phyloP scores from a whole-genome alignment of 1,284 basidiomycete genomes.

The Microbotryomycetes sp. region DNA sequence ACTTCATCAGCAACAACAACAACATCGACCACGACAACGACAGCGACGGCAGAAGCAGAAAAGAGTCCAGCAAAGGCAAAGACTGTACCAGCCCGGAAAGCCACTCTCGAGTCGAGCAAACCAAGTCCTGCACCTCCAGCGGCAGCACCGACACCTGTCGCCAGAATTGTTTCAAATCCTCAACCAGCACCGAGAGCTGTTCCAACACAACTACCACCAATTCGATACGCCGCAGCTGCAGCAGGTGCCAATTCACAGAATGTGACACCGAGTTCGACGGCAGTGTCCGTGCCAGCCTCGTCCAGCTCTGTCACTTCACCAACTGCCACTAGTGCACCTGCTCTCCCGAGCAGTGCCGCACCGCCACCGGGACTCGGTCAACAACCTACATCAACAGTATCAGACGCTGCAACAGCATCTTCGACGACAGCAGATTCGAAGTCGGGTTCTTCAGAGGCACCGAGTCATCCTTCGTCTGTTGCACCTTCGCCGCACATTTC shows the following conservation, averaged over 20 bases:
- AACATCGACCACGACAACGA: constrained; percentile 25
- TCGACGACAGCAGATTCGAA: constrained; percentile 13
- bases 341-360: background rate
- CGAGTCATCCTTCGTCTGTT: constrained; percentile 10
- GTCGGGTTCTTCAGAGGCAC: constrained; percentile 8
- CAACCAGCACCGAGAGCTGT: constrained; percentile 46
- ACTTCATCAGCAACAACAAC: constrained; percentile 35
- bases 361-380: constrained; percentile 4
- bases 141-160: constrained; percentile 24
- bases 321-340: background rate
- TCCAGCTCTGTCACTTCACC: constrained; percentile 3
- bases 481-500: constrained; percentile 2
- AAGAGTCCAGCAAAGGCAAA: constrained; percentile 30
- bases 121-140: constrained; percentile 33
- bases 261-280: background rate
- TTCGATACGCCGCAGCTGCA: constrained; percentile 84
- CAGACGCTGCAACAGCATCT: constrained; percentile 1
- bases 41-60: constrained; percentile 22
- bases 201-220: constrained; percentile 57
- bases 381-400: background rate
- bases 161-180: constrained; percentile 34
- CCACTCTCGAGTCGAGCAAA: constrained; percentile 35
- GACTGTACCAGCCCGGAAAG: constrained; percentile 35
- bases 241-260: constrained; percentile 56
- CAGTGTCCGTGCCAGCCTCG: constrained; percentile 7